Evolutionary conservation across 1,139 yeast species (phyloP), one percentile per base, ranked within the genome.

Genomic region (Martiniozyma asiatica): DNA sequence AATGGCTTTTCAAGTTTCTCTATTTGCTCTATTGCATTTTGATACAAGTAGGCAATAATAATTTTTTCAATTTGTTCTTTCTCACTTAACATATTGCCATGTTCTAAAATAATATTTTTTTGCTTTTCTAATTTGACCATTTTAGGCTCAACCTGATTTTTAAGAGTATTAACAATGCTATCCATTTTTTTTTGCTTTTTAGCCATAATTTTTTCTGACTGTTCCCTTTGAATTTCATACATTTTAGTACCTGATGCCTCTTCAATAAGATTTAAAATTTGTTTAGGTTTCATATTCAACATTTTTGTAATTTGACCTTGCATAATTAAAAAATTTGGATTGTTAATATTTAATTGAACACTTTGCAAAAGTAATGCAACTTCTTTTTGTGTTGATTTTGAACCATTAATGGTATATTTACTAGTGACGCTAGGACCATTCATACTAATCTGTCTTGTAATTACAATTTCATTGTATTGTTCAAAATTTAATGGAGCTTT

Each of bases 171-270:
- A 94, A 26, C 65, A 9, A 35, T 36, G 22, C 31, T 27, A 13
- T 30, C 70, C 30, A 89, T 65, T 44, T 85, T 85, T 14, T 79
- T 69, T 43, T 89, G 95, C 50, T 89, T 89, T 55, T 85, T 87
- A 0, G 77, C 70, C 82, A 89, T 84, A 1, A 94, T 84, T 49
- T 81, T 76, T 47, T 82, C 78, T 0, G 97, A 96, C 50, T 82
- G 82, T 37, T 82, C 94, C 44, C 89, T 76, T 38, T 95, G 70
- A 40, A 85, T 94, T 52, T 89, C 98, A 50, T 84, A 92, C 64
- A 92, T 82, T 39, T 93, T 71, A 0, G 98, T 92, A 6, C 99
- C 98, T 1, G 98, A 95, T 0, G 98, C 98, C 57, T 92, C 99
- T 56, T 89, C 98, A 37, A 92, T 85, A 43, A 89, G 64, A 3